A percentile compares a stretch with the other conserved stretches of the same genome.
Conservation (phyloP, 2,329 filamentous ascomycete species). For the Acephala macrosclerotiorum region DNA sequence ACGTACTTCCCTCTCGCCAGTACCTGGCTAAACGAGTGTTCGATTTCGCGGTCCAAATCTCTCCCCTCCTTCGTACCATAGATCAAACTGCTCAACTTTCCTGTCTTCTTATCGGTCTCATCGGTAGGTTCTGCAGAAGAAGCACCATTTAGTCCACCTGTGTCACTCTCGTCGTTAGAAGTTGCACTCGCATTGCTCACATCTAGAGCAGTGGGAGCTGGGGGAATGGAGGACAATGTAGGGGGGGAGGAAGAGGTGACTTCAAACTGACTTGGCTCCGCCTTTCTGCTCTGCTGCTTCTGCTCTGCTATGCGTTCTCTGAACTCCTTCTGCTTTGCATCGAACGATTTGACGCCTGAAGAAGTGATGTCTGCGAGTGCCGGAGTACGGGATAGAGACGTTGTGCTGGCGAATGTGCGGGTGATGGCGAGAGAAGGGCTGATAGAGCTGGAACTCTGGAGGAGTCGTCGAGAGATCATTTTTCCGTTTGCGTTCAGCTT, state of each 20-base stretch:
- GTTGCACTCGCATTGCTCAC: constrained; percentile 53
- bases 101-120: constrained; percentile 61
- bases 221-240: constrained; percentile 52
- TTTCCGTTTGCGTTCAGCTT: constrained; percentile 39
- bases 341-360: constrained; percentile 77
- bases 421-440: constrained; percentile 48
- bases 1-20: constrained; percentile 97
- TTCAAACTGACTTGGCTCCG: constrained; percentile 78
- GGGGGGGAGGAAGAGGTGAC: constrained; percentile 41
- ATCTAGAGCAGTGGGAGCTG: constrained; percentile 52
- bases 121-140: constrained; percentile 68
- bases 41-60: constrained; percentile 93
- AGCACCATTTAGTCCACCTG: constrained; percentile 67
- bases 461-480: constrained; percentile 42
- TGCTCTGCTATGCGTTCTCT: constrained; percentile 80
- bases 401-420: constrained; percentile 63
- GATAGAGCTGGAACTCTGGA: constrained; percentile 41
- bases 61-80: constrained; percentile 97
- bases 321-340: constrained; percentile 84
- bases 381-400: constrained; percentile 66
- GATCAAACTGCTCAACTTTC: constrained; percentile 84
- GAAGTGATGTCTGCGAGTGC: constrained; percentile 85
- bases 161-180: constrained; percentile 41
- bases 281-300: constrained; percentile 63
- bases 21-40: constrained; percentile 94